phyloP scores from a whole-genome alignment of 768 basidiomycete genomes.

The Gymnopilus dilepis region DNA sequence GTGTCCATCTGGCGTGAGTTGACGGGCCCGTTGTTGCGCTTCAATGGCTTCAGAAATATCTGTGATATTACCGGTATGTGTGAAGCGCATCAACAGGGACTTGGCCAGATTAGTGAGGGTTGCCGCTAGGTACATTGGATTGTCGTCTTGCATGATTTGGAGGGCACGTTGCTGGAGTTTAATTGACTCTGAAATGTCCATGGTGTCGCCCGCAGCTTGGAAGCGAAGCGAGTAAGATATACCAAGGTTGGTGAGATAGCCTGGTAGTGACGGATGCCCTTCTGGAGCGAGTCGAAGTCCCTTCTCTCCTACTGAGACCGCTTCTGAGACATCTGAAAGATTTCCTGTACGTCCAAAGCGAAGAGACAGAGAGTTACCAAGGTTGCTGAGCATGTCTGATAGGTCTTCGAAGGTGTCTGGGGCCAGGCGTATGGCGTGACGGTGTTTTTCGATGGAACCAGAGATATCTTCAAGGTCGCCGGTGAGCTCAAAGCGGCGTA shows the following conservation, averaged over 20 bases:
- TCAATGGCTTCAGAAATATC: slow-evolving; percentile 22
- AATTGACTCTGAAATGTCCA: slow-evolving; percentile 3
- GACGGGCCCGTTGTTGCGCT: slow-evolving; percentile 13
- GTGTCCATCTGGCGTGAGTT: slow-evolving; percentile 11
- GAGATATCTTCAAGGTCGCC: neutral
- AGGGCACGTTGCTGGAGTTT: slow-evolving; percentile 4
- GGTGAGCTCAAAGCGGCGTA: slow-evolving; percentile 7
- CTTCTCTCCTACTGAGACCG: slow-evolving; percentile 12
- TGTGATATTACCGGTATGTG: slow-evolving; percentile 12
- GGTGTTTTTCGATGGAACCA: neutral
- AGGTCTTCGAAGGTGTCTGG: neutral
- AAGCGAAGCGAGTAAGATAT: slow-evolving; percentile 6
- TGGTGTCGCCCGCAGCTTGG: neutral
- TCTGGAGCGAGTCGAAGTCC: slow-evolving; percentile 8
- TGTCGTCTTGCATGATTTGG: neutral
- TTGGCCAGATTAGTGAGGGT: slow-evolving; percentile 13
- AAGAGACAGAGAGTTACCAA: neutral
- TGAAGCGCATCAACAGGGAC: slow-evolving; percentile 13
- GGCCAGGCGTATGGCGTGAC: slow-evolving; percentile 3
- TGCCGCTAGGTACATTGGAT: neutral
- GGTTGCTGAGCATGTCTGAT: neutral
- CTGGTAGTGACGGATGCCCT: slow-evolving; percentile 2
- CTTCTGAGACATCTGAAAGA: neutral
- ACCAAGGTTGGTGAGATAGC: slow-evolving; percentile 10
- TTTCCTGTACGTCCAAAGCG: slow-evolving; percentile 4